Base-by-base conservation (phyloP, 2,329 filamentous ascomycete genomes). In the Calonectria hongkongensis region DNA sequence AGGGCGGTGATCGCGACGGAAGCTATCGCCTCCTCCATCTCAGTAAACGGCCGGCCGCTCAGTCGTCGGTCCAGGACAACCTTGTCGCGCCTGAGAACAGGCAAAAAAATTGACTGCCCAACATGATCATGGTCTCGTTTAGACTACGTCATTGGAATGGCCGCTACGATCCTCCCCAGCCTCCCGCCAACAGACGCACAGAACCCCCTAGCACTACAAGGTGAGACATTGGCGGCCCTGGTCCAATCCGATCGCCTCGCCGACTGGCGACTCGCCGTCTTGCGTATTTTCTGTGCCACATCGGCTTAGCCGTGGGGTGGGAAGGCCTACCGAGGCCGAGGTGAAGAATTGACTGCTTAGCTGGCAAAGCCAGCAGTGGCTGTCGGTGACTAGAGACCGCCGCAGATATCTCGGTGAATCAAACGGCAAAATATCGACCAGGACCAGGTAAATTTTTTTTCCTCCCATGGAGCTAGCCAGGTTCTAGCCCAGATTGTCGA, bases 281-380 rank as follows among this genome's bases (percentile, higher is more conserved):
- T 36, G 48, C 65, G 65, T 60, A 70, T 72, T 62, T 51, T 67
- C 62, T 68, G 69, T 68, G 74, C 71, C 73, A 71, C 71, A 71
- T 79, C 78, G 78, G 78, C 56, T 65, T 79, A 73, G 78, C 75
- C 78, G 78, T 79, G 75, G 76, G 75, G 73, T 66, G 66, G 6
- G 16, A 36, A 56, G 63, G 68, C 51, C 63, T 70, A 70, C 68
- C 73, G 76, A 74, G 73, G 76, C 47, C 47, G 64, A 58, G 62
- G 67, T 66, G 68, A 73, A 76, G 39, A 60, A 66, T 65, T 69
- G 66, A 72, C 70, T 62, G 45, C 43, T 56, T 50, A 30, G 66
- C 71, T 76, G 71, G 75, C 70, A 73, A 71, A 76, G 54, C 58
- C 68, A 70, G 48, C 66, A 68, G 69, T 68, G 64, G 66, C 58